Evolutionary conservation across 495 filamentous ascomycete genomes (phyloP), one percentile per base, ranked within the genome.

Genomic region (Penicillium angulare): DNA sequence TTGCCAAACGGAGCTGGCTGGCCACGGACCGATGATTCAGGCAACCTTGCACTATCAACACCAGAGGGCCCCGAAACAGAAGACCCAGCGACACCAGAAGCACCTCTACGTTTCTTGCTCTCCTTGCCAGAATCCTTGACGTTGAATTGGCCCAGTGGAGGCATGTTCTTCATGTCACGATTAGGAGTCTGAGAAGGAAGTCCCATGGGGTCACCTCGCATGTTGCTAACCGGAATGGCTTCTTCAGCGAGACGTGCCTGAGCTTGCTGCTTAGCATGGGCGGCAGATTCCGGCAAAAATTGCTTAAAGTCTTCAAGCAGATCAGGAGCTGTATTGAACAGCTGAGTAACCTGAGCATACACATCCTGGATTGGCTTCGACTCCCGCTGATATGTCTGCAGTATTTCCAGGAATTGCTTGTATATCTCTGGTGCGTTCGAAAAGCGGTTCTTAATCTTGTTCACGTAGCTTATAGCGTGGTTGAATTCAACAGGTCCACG

Each of bases 361-460:
- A 99, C 95, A 72, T 99, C 95, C 64, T 96, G 90, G 20, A 99
- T 99, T 0, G 95, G 95, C 65, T 97, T 97, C 31, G 92, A 95
- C 59, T 99, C 95, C 45, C 95, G 83, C 68, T 99, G 95, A 63
- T 99, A 99, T 1, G 95, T 99, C 67, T 99, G 95, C 35, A 99
- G 74, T 22, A 99, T 99, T 65, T 99, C 95, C 7, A 99, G 81
- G 64, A 99, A 99, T 60, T 97, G 90, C 61, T 99, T 99, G 75
- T 99, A 99, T 47, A 97, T 97, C 61, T 99, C 95, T 7, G 95
- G 95, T 51, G 93, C 89, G 55, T 86, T 82, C 38, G 93, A 82
- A 66, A 97, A 99, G 33, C 95, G 93, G 64, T 97, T 99, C 93
- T 99, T 99, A 47, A 99, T 99, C 72, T 99, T 99, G 65, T 99